phyloP scores from a whole-genome alignment of 2,329 filamentous ascomycete genomes.

The Camillea tinctor region DNA sequence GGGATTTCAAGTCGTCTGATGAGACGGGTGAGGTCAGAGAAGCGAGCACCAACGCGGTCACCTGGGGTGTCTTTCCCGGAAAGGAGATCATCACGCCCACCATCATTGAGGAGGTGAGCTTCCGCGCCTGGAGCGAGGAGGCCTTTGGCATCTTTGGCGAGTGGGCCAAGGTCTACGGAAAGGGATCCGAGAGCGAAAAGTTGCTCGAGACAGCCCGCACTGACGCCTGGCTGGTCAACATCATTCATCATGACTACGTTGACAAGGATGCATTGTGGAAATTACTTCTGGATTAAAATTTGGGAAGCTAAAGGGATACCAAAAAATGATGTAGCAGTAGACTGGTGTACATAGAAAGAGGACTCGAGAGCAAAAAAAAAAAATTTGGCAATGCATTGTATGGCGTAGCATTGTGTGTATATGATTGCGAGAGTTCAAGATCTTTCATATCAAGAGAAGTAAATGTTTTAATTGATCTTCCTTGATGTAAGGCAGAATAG shows the following conservation, averaged over 20 bases:
- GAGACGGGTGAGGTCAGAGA: constrained; percentile 32
- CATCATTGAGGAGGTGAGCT: constrained; percentile 94
- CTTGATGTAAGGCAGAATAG: no score
- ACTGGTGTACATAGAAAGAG: no score
- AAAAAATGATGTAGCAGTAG: background rate
- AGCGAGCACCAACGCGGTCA: constrained; percentile 83
- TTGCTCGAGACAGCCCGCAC: constrained; percentile 66
- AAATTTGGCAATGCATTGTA: no score
- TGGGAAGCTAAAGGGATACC: background rate
- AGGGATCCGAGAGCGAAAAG: constrained; percentile 66
- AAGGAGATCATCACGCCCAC: constrained; percentile 97
- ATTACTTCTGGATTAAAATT: constrained; percentile 47
- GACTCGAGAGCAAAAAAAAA: no score
- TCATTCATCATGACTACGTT: constrained; percentile 79
- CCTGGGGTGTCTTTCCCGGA: constrained; percentile 92
- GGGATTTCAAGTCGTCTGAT: constrained; percentile 77
- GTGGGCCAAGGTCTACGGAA: constrained; percentile 87
- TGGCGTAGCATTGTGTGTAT: no score
- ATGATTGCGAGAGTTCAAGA: no score
- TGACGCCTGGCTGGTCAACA: constrained; percentile 86
- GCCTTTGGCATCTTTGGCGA: constrained; percentile 94
- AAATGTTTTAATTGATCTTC: no score
- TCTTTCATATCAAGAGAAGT: no score
- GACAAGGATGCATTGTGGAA: constrained; percentile 72
- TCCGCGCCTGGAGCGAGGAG: constrained; percentile 92